These are phyloP conservation scores for Anthracocystis walkeri DNA, from an alignment of 1,284 basidiomycete species.

Conservation along the genomic window DNA sequence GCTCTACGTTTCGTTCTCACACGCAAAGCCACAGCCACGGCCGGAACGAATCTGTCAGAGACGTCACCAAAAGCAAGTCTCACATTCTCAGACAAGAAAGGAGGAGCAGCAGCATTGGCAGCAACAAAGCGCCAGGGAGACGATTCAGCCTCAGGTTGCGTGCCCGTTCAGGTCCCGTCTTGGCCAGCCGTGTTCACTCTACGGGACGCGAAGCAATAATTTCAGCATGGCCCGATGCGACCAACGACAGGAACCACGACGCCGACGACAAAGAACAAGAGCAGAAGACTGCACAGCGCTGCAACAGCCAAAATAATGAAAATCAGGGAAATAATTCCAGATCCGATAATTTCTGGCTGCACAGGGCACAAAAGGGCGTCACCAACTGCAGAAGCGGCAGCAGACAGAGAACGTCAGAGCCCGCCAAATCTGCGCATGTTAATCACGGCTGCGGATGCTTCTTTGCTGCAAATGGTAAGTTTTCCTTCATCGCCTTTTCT, in stretches of 20 bases:
- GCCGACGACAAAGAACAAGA: not conserved
- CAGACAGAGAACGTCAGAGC: not conserved
- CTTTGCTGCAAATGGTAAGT: slow-evolving; percentile 9
- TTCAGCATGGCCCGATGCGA: not conserved
- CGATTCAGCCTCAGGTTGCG: not conserved
- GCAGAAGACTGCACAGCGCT: not conserved
- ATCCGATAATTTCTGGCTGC: not conserved
- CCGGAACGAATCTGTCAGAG: too few relatives aligned
- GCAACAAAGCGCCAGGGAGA: not conserved
- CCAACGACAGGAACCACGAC: not conserved
- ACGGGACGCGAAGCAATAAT: slow-evolving; percentile 1
- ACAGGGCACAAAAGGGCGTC: not conserved
- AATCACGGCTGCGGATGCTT: slow-evolving; percentile 4
- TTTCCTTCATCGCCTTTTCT: not conserved
- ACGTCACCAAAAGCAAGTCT: not conserved
- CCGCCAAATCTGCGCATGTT: not conserved
- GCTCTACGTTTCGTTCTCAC: not conserved
- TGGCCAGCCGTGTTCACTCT: not conserved
- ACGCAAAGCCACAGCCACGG: not conserved
- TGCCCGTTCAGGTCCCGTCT: slow-evolving; percentile 2
- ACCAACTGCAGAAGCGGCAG: not conserved
- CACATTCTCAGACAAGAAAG: not conserved
- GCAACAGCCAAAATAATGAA: not conserved
- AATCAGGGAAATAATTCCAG: not conserved
- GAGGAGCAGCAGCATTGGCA: too few relatives aligned